These are phyloP conservation scores for Acacia acuminata DNA, from an alignment of 306 rosid species.

Conservation along the genomic window DNA sequence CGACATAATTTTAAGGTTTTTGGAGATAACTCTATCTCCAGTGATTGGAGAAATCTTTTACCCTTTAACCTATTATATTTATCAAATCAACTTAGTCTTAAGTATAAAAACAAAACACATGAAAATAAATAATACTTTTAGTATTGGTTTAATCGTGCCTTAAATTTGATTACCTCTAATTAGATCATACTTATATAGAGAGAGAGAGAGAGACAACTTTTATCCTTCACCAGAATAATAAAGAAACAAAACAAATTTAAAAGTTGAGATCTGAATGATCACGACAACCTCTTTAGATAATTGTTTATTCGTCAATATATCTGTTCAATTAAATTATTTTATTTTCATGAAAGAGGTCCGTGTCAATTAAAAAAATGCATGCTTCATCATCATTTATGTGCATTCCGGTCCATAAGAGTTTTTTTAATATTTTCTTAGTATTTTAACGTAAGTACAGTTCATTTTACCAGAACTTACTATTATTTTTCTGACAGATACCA, in stretches of 20 bases:
- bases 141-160: no score
- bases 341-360: background rate
- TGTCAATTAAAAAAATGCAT: background rate
- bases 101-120: background rate
- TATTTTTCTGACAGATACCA: background rate
- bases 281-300: background rate
- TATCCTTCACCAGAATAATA: background rate
- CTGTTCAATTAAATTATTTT: no score
- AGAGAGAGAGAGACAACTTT: background rate
- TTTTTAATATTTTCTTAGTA: constrained; percentile 7
- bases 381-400: background rate
- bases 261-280: background rate
- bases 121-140: background rate
- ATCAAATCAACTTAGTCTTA: background rate
- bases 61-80: no score
- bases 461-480: constrained; percentile 21
- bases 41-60: no score
- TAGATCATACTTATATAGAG: no score
- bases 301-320: background rate
- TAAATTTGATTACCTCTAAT: no score
- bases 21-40: no score
- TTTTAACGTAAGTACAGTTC: background rate
- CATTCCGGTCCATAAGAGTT: constrained; percentile 7
- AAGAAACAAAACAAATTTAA: background rate
- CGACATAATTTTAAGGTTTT: no score